Evolutionary conservation across 805 yeast species (phyloP), one percentile per base, ranked within the genome.

Genomic region (Candida koratica): DNA sequence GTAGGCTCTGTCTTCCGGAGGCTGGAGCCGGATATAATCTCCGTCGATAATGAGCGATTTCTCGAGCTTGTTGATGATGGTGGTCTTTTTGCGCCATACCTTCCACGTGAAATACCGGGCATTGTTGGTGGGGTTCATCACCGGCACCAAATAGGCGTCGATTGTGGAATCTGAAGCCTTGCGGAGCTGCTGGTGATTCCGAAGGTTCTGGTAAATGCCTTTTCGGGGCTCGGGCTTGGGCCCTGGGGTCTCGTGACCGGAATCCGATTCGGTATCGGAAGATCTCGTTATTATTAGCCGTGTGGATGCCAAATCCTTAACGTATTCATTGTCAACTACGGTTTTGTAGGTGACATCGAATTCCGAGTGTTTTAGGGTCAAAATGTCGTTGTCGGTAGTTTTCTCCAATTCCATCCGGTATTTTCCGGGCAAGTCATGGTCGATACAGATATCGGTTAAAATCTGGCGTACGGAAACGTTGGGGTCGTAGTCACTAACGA

Each of bases 11-110:
- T 85, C 90, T 48, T 84, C 87, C 6, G 88, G 81, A 0, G 97
- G 96, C 49, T 86, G 77, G 32, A 90, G 75, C 50, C 89, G 90
- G 10, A 90, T 77, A 51, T 87, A 88, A 49, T 87, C 95, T n/a
- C 97, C 97, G 58, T 90, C 97, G 25, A 90, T 76, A 1, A 93
- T 88, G 20, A 90, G 66, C 1, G 88, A 76, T 48, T 93, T 77
- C 48, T 88, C 95, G 42, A 85, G 85, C 36, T 88, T 72, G 39
- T 78, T 79, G 40, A 84, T 76, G 45, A 90, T 79, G 0, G 94
- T 80, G 15, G 88, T 89, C 49, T 89, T 90, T 41, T 93, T 76
- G 50, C 97, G 71, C 84, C 87, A 85, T 0, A 90, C 95, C 12
- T 77, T 80, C 75, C 88, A 90, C 49, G 84, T 84, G 52, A 81